Percentiles rank a stretch among this genome's conserved stretches.
These are phyloP conservation scores for Parmelia sp. DNA, from an alignment of 495 filamentous ascomycete species.

Conservation along the genomic window DNA sequence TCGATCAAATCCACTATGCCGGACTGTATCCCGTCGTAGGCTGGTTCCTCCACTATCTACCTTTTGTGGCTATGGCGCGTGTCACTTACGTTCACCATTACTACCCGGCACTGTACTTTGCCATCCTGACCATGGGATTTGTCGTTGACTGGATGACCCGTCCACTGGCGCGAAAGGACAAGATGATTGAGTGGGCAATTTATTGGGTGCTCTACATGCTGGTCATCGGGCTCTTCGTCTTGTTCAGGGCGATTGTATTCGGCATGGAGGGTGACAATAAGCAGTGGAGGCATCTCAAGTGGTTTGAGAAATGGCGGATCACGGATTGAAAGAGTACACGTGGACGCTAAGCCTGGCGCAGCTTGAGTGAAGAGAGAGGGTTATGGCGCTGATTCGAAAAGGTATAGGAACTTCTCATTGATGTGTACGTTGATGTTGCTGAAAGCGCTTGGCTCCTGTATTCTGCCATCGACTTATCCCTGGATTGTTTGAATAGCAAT, in stretches of 20 bases:
- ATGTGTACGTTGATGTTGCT: not conserved
- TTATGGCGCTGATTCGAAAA: not conserved
- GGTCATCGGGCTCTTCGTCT: constrained; percentile 72
- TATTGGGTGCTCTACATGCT: constrained; percentile 66
- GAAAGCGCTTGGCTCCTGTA: not conserved
- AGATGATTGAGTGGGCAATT: constrained; percentile 51
- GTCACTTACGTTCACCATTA: constrained; percentile 99
- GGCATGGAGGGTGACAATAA: constrained; percentile 82
- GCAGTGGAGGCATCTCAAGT: constrained; percentile 88
- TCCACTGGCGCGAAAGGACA: constrained; percentile 50
- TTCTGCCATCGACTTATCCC: not conserved
- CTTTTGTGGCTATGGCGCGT: constrained; percentile 94
- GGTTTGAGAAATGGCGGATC: constrained; percentile 61
- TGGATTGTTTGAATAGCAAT: not conserved
- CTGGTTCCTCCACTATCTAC: constrained; percentile 93
- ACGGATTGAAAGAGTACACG: constrained; percentile 33
- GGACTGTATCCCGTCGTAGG: constrained; percentile 87
- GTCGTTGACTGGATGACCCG: constrained; percentile 74
- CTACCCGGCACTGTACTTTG: constrained; percentile 98
- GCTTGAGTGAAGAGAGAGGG: not conserved
- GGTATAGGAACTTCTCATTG: not conserved
- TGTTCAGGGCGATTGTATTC: constrained; percentile 93
- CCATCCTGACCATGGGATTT: constrained; percentile 85
- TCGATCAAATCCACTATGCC: constrained; percentile 90
- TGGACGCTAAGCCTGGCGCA: not conserved